Conservation (phyloP, 371 early-diverging fungal species). For the Haplosporangium sp. region DNA sequence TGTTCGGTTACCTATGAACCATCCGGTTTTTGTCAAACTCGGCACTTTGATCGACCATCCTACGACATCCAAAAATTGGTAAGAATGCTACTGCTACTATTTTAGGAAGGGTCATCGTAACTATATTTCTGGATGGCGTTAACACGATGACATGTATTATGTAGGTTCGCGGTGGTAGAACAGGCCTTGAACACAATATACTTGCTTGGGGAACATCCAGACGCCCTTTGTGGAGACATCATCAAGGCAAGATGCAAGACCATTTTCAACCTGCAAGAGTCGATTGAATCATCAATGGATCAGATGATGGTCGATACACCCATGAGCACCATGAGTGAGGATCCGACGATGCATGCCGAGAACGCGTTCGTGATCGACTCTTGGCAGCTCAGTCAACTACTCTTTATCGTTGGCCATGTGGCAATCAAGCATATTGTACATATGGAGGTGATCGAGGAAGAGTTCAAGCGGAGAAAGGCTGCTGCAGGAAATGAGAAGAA, state of each 20-base stretch:
- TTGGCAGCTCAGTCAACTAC: slow-evolving; percentile 81
- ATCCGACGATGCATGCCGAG: slow-evolving; percentile 26
- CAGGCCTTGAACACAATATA: slow-evolving; percentile 94
- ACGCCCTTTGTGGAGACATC: slow-evolving; percentile 78
- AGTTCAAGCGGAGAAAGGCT: slow-evolving; percentile 82
- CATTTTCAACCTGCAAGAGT: slow-evolving; percentile 40
- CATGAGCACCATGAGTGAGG: slow-evolving; percentile 15
- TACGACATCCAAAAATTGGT: slow-evolving; percentile 75
- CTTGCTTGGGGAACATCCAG: slow-evolving; percentile 88
- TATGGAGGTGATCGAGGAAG: slow-evolving; percentile 90
- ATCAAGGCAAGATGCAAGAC: slow-evolving; percentile 69
- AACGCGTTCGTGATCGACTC: slow-evolving; percentile 63
- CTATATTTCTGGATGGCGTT: neutral
- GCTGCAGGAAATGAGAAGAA: slow-evolving; percentile 35
- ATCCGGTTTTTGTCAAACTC: slow-evolving; percentile 77
- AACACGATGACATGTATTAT: neutral
- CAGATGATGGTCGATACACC: slow-evolving; percentile 16
- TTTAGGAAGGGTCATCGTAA: too few relatives aligned
- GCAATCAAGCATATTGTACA: slow-evolving; percentile 96
- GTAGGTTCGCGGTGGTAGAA: slow-evolving; percentile 90
- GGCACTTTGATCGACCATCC: slow-evolving; percentile 72
- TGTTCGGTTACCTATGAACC: slow-evolving; percentile 76
- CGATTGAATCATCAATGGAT: slow-evolving; percentile 16
- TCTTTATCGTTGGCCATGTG: slow-evolving; percentile 94
- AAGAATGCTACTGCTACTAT: slow-evolving; percentile 8